Conservation (phyloP, 176 grass and related monocot genomes). For the Eragrostis nindensis region DNA sequence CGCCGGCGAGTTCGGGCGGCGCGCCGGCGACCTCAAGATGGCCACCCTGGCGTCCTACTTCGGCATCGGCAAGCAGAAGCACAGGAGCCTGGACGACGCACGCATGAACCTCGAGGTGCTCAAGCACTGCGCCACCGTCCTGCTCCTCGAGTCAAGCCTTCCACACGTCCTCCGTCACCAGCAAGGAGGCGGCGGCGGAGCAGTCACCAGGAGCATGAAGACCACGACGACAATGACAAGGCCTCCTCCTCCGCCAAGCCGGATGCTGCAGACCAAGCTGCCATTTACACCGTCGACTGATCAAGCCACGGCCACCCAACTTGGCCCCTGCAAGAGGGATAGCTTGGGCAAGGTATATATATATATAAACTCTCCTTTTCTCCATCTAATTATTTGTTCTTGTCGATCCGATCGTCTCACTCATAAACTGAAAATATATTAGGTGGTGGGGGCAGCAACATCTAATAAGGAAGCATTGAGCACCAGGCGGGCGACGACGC, state of each 20-base stretch:
- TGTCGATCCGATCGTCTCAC: neutral
- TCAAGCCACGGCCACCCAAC: neutral
- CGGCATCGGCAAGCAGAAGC: constrained; percentile 70
- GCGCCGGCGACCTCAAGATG: constrained; percentile 95
- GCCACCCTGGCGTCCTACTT: constrained; percentile 86
- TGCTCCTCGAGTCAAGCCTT: constrained; percentile 83
- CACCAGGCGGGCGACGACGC: neutral
- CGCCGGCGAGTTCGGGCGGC: constrained; percentile 49
- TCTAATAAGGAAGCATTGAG: constrained; percentile 16
- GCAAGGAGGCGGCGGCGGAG: too few relatives aligned
- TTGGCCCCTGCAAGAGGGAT: constrained; percentile 49
- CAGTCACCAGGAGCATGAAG: too few relatives aligned
- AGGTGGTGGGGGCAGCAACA: constrained; percentile 32
- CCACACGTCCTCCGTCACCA: constrained; percentile 55
- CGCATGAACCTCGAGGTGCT: constrained; percentile 94
- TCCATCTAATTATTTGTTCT: neutral
- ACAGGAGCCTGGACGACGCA: constrained; percentile 79
- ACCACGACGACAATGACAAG: too few relatives aligned
- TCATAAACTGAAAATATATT: neutral
- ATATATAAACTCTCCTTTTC: too few relatives aligned
- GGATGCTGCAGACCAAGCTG: constrained; percentile 26
- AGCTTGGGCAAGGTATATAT: constrained; percentile 50
- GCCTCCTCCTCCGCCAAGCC: too few relatives aligned
- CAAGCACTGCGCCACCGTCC: constrained; percentile 90
- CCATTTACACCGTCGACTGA: neutral